Percentiles rank a stretch among this genome's conserved stretches.
phyloP scores from a whole-genome alignment of 768 basidiomycete species.

The Leccinum fibrillosum region DNA sequence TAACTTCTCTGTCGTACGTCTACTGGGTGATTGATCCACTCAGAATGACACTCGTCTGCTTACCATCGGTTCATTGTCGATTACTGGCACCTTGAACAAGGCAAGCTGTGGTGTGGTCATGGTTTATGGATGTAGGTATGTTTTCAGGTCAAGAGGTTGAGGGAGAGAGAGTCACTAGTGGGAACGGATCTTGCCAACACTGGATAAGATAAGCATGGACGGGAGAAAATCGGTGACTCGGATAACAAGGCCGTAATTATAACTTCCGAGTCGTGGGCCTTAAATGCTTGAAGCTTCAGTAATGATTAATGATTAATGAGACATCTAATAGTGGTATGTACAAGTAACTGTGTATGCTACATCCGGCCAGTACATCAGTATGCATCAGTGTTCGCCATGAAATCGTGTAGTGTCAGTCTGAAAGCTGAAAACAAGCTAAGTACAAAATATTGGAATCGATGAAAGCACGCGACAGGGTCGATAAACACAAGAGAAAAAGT shows the following conservation, averaged over 20 bases:
- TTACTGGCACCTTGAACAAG: slow-evolving; percentile 76
- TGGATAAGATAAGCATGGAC: background rate
- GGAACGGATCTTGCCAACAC: slow-evolving; percentile 19
- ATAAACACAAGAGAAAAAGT: background rate
- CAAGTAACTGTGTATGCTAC: slow-evolving; percentile 1
- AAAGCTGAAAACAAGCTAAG: background rate
- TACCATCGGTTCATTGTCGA: slow-evolving; percentile 96
- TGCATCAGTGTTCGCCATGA: background rate
- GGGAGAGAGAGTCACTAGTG: background rate
- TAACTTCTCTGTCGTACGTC: slow-evolving; percentile 58
- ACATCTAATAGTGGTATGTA: background rate
- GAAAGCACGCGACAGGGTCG: background rate
- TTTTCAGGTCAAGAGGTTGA: background rate
- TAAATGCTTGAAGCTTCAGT: background rate
- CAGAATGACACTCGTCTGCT: slow-evolving; percentile 14
- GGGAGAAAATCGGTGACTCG: background rate
- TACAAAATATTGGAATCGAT: background rate
- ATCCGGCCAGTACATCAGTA: background rate
- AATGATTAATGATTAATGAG: background rate
- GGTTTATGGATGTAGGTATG: slow-evolving; percentile 16
- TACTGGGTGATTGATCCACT: background rate
- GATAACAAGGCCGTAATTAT: background rate
- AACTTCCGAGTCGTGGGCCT: background rate
- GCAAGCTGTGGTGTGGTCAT: slow-evolving; percentile 79
- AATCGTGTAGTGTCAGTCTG: background rate